phyloP scores from a whole-genome alignment of 257 asterid species.

The Solanum appendiculatum region DNA sequence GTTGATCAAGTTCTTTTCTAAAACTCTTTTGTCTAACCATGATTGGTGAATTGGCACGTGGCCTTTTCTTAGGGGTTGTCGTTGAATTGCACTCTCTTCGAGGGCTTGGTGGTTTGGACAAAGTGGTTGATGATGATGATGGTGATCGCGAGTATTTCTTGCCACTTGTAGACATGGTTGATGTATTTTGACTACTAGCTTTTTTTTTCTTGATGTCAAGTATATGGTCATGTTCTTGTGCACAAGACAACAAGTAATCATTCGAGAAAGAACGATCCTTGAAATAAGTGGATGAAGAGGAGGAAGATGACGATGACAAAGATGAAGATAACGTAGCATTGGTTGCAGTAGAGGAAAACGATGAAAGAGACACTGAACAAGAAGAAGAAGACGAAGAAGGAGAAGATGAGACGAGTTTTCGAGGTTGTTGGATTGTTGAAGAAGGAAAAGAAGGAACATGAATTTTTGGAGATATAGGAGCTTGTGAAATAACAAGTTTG shows the following conservation, averaged over 20 bases:
- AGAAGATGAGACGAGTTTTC: constrained; percentile 30
- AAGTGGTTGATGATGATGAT: not conserved
- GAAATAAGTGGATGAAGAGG: constrained; percentile 14
- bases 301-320: constrained; percentile 8
- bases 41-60: constrained; percentile 50
- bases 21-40: constrained; percentile 56
- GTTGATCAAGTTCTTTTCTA: constrained; percentile 29
- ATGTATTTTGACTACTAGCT: not conserved
- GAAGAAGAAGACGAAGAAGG: constrained; percentile 37
- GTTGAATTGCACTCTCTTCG: constrained; percentile 8
- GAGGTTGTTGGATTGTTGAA: constrained; percentile 12
- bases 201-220: constrained; percentile 11
- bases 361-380: constrained; percentile 22
- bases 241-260: constrained; percentile 54
- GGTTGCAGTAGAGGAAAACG: constrained; percentile 34
- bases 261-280: constrained; percentile 58
- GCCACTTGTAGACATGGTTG: not conserved
- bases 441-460: constrained; percentile 38
- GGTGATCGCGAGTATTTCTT: not conserved
- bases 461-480: constrained; percentile 13
- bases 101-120: constrained; percentile 9
- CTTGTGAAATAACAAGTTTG: constrained; percentile 48
- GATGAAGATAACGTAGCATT: constrained; percentile 9
- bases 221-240: constrained; percentile 49
- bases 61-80: constrained; percentile 40